Evolutionary conservation across 2,329 filamentous ascomycete genomes (phyloP), one percentile per base, ranked within the genome.

Genomic region (Seiridium cupressi): DNA sequence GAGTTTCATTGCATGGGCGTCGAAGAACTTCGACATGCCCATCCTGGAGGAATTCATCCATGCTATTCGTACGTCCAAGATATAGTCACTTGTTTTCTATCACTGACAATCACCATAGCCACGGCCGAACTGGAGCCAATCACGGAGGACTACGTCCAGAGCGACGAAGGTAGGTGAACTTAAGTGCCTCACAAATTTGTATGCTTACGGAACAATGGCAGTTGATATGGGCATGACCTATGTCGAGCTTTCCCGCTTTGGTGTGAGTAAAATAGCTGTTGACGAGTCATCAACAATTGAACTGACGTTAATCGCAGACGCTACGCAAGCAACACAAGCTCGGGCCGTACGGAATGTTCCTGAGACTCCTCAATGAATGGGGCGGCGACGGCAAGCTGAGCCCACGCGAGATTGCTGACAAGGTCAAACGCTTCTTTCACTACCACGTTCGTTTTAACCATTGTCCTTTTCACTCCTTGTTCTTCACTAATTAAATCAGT

Each of bases 71-170:
- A 26, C 18, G 18, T 26, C 18, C 18, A 26, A 26, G 18, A 26
- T 26, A 26, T 26, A 26, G 18, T 26, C 18, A 26, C 18, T 26
- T 26, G 18, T 26, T 26, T 26, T 26, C 18, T 26, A 26, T 26
- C 18, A 26, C 18, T 26, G 18, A 26, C 18, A 26, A 26, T 26
- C 18, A 26, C 18, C 18, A 26, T 26, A 26, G 18, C 86, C 3
- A 88, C 85, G 0, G 86, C 86, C 3, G 87, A 89, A 69, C 77
- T 85, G 5, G 84, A 89, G 66, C 89, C 89, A 6, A 84, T 90
- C 51, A 89, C 87, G 0, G 79, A 82, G 1, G 79, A 78, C 13
- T 89, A 90, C 13, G 55, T 56, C 5, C 48, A 62, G 18, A 36
- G 26, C 32, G 59, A 63, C 42, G 51, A 48, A 32, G 18, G 18